A percentile compares a stretch with the other conserved stretches of the same genome.
Evolutionary conservation across 257 asterid genomes (phyloP).

Genomic region (Solanum piurae): DNA sequence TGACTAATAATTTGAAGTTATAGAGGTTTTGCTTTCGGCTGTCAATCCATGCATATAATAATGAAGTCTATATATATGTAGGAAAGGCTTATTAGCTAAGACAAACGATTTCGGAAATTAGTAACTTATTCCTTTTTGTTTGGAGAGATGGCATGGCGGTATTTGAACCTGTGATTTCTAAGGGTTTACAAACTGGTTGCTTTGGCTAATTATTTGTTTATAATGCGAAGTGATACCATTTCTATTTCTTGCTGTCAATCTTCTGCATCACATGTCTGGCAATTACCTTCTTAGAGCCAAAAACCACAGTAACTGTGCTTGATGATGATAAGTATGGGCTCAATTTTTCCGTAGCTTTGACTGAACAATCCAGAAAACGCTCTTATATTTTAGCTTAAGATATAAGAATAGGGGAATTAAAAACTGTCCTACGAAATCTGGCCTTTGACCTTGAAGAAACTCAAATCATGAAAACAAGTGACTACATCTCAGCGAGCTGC

Average conservation of each 20-base stretch:
- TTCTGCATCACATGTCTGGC: neutral
- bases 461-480: slow-evolving; percentile 1
- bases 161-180: neutral
- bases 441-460: slow-evolving; percentile 3
- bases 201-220: neutral
- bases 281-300: neutral
- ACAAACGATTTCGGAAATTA: no score
- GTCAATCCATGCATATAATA: neutral
- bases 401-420: neutral
- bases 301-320: neutral
- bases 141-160: neutral
- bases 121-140: neutral
- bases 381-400: neutral
- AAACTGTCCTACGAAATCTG: neutral
- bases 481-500: slow-evolving; percentile 74
- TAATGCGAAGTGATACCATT: neutral
- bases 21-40: neutral
- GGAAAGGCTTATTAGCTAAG: neutral
- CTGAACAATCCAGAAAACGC: neutral
- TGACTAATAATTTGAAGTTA: neutral
- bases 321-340: neutral
- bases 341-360: neutral
- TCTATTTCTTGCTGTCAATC: neutral
- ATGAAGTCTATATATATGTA: neutral
- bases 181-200: neutral